Evolutionary conservation across 192 early-diverging fungal species (phyloP).

Genomic region (Nowakowskiella sp.): DNA sequence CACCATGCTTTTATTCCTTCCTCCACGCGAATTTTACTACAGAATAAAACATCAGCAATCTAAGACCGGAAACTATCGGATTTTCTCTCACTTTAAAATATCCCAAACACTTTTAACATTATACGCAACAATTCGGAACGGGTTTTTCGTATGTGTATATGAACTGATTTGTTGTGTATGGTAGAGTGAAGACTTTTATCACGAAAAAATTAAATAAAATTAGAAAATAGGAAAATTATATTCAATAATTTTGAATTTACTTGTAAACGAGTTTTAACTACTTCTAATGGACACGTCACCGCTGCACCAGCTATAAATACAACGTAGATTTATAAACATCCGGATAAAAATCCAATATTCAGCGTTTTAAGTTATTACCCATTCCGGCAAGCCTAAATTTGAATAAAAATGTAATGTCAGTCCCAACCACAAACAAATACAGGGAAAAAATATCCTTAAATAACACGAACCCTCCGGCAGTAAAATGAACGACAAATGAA

Average conservation of each 20-base stretch:
- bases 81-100: neutral
- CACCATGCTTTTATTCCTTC: constrained; percentile 84
- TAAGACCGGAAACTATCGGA: neutral
- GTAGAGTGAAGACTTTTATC: constrained; percentile 18
- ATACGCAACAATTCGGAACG: neutral
- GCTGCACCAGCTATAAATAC: constrained; percentile 67
- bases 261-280: constrained; percentile 91
- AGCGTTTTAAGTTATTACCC: constrained; percentile 2
- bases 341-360: neutral
- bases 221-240: constrained; percentile 4
- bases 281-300: constrained; percentile 85
- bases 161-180: constrained; percentile 6
- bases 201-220: neutral
- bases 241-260: too few relatives aligned
- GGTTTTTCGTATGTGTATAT: neutral
- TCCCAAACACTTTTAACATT: neutral
- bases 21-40: constrained; percentile 49
- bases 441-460: constrained; percentile 23
- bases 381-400: constrained; percentile 13
- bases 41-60: neutral
- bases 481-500: constrained; percentile 20
- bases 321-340: constrained; percentile 49
- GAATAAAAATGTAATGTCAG: neutral
- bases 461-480: constrained; percentile 24
- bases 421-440: constrained; percentile 65